Evolutionary conservation across 176 grass and related monocot genomes (phyloP).

Genomic region (Poa pratensis): DNA sequence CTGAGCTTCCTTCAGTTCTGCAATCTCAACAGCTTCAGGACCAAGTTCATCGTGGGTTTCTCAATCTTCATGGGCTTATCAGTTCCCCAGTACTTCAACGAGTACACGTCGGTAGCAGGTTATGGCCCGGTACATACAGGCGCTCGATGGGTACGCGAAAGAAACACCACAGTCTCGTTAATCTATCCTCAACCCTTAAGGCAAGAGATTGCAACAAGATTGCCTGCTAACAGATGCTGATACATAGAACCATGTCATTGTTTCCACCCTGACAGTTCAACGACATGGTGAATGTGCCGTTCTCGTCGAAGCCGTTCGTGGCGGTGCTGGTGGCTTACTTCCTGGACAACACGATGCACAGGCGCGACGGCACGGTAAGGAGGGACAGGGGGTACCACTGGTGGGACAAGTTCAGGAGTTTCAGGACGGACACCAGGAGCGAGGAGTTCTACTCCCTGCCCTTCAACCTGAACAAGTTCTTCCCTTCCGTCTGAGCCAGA

Average conservation of each 20-base stretch:
- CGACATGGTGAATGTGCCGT: constrained; percentile 88
- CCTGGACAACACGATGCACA: constrained; percentile 75
- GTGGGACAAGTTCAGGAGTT: constrained; percentile 84
- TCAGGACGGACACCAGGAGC: constrained; percentile 70
- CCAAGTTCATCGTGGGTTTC: constrained; percentile 84
- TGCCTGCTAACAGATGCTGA: neutral
- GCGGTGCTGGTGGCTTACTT: constrained; percentile 79
- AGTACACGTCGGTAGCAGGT: constrained; percentile 71
- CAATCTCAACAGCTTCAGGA: constrained; percentile 87
- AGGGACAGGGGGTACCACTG: constrained; percentile 88
- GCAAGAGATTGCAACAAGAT: neutral
- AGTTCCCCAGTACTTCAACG: constrained; percentile 89
- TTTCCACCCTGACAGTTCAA: constrained; percentile 77
- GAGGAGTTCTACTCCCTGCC: constrained; percentile 90
- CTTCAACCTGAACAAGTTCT: constrained; percentile 84
- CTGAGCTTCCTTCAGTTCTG: constrained; percentile 80
- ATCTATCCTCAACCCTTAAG: neutral
- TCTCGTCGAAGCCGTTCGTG: constrained; percentile 87
- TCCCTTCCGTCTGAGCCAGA: constrained; percentile 60
- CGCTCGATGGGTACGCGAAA: neutral
- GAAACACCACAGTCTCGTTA: neutral
- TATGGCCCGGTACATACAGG: constrained; percentile 40
- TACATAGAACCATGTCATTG: neutral
- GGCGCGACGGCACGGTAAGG: constrained; percentile 42
- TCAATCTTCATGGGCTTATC: constrained; percentile 90